Evolutionary conservation across 2,329 filamentous ascomycete genomes (phyloP), one percentile per base, ranked within the genome.

Genomic region (Penicillium sclerotiorum): DNA sequence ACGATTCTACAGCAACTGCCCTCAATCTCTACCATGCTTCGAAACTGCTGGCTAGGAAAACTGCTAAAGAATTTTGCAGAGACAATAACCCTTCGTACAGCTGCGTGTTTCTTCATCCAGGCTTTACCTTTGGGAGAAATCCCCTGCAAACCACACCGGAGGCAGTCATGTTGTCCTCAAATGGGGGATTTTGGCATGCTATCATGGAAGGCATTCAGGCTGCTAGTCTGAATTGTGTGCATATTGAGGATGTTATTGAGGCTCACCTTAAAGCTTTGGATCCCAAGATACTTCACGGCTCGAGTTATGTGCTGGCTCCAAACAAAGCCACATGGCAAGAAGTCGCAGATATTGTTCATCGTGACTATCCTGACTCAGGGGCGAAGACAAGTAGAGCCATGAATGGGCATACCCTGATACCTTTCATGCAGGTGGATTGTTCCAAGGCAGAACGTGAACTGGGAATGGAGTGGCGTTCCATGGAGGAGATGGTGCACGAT

Each of bases 201-300:
- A 51, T 65, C 9, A 60, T 56, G 55, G 39, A 37, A 8, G 57
- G 52, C 2, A 20, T 28, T 5, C 52, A 51, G 1, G 5, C 18
- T n/a, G 18, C 13, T 3, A 32, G 6, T 1, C 27, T 50, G 1
- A 50, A 44, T 1, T 56, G 44, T 4, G 63, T 65, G 9, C 63
- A 66, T 50, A 30, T 65, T 13, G 43, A 50, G 11, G 63, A 66
- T 51, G 59, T 65, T 5, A 63, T 57, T 5, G 60, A 63, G 8
- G 63, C 60, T 1, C 62, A 66, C 39, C 22, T 66, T 36, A 60
- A 49, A 32, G 57, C 59, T 0, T 30, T 66, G 7, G 39, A 58
- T 27, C 46, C 50, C 5, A 52, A 39, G 3, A 47, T 65, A 7
- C 9, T 15, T 1, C 20, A 38, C 20, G 20, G 36, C 9, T 38